These are phyloP conservation scores for Priceomyces medius DNA, from an alignment of 805 yeast genomes.

Conservation along the genomic window DNA sequence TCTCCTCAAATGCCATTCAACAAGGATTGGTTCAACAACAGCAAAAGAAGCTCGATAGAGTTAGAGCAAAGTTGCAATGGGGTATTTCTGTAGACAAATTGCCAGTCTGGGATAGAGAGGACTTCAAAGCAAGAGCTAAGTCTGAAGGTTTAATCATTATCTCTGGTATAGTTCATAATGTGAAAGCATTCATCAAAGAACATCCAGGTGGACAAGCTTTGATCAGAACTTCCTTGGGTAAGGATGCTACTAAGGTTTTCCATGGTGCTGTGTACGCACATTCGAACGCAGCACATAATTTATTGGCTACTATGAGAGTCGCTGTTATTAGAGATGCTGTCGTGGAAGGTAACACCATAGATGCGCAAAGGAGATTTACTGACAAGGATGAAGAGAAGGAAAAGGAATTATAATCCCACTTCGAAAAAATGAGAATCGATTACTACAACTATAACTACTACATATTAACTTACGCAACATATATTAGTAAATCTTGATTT, in stretches of 20 bases:
- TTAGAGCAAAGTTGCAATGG: constrained; percentile 67
- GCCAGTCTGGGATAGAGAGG: constrained; percentile 72
- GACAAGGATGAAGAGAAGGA: constrained; percentile 28
- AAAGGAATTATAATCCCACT: neutral
- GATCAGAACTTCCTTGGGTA: constrained; percentile 68
- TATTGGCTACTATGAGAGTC: constrained; percentile 78
- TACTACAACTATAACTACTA: too few species aligned
- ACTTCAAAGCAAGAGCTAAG: constrained; percentile 53
- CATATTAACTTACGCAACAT: too few species aligned
- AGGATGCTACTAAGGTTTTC: constrained; percentile 81
- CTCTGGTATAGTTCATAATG: constrained; percentile 79
- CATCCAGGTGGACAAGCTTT: constrained; percentile 86
- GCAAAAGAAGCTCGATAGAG: constrained; percentile 71
- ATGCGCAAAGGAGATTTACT: constrained; percentile 47
- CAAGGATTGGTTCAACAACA: constrained; percentile 82
- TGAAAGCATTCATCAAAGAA: constrained; percentile 62
- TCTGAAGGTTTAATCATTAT: constrained; percentile 64
- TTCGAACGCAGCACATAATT: constrained; percentile 82
- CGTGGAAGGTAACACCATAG: constrained; percentile 54
- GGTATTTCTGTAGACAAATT: constrained; percentile 64
- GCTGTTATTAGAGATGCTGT: constrained; percentile 72
- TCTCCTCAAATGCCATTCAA: constrained; percentile 77
- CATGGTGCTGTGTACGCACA: constrained; percentile 85
- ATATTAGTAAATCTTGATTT: too few species aligned
- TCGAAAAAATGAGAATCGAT: too few species aligned